Base-by-base conservation (phyloP, 768 basidiomycete genomes). In the Cystoderma amianthinum region DNA sequence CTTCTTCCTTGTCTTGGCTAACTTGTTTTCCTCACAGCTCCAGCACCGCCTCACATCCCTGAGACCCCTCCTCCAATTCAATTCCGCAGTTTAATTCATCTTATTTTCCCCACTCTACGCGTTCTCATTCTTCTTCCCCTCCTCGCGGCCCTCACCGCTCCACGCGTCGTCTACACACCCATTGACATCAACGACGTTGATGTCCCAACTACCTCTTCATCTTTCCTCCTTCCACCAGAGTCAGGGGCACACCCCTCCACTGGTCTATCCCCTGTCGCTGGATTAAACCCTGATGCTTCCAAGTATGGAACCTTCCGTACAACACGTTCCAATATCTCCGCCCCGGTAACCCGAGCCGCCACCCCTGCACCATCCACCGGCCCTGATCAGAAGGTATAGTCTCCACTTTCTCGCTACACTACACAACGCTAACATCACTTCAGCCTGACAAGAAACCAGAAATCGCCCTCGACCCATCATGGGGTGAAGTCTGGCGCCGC, bases 261-360 rank as follows among this genome's bases (percentile, higher is more conserved):
- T 2, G 74, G 76, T 19, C 67, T 82, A 32, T 67, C 74, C 21
- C 59, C 72, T 33, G 58, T 71, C 20, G 52, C 68, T 11, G 63
- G 63, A 7, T 54, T 63, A 44, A 56, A 59, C 36, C 52, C 61
- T 37, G 68, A 72, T 44, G 51, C 62, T 15, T 70, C 65, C 58
- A 87, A 85, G 57, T 90, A 90, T 55, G 87, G 87, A 12, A 89
- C 87, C 10, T 88, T 87, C 69, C 66, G 63, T 25, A 63, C 64
- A 18, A 58, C 65, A 11, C 71, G 69, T 21, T 75, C 75, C n/a
- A 63, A 64, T 23, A 50, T 72, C 19, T 81, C 81, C 22, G 68
- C 63, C 10, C 75, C 76, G 9, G 71, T 69, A 1, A 80, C 81
- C 12, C 67, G 77, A 18, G 65, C 72, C 9, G 65, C 75, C 49